Conservation (phyloP, 441 rosid genomes). For the Capsella rubella region DNA sequence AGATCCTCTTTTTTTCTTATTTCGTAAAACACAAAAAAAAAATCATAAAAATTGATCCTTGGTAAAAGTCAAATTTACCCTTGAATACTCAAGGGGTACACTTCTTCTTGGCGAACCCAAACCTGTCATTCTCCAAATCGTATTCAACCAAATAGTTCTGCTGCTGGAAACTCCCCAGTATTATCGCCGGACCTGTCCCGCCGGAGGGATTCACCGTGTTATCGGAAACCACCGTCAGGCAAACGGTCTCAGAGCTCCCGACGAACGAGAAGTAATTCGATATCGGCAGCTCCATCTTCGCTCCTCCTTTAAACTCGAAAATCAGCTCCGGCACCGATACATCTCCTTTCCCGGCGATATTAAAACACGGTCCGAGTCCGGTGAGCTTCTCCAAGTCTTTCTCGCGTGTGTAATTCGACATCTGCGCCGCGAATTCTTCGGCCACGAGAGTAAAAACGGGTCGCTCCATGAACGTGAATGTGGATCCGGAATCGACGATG, state of each 20-base stretch:
- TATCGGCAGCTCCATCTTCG: slow-evolving; percentile 66
- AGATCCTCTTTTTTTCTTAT: slow-evolving; percentile 8
- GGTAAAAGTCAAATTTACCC: slow-evolving; percentile 22
- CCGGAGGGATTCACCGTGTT: slow-evolving; percentile 28
- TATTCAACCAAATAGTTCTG: slow-evolving; percentile 77
- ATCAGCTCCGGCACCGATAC: slow-evolving; percentile 54
- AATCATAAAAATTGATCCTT: slow-evolving; percentile 29
- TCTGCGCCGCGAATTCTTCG: slow-evolving; percentile 59
- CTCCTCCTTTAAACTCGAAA: slow-evolving; percentile 84
- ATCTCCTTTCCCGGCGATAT: slow-evolving; percentile 54
- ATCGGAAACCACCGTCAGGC: slow-evolving; percentile 61
- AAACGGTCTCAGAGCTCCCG: slow-evolving; percentile 46
- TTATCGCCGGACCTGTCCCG: slow-evolving; percentile 72
- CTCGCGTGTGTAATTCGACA: slow-evolving; percentile 62
- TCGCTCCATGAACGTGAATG: slow-evolving; percentile 82
- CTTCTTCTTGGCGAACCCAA: slow-evolving; percentile 68
- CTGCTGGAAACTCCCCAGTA: slow-evolving; percentile 83
- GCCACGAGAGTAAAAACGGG: slow-evolving; percentile 62
- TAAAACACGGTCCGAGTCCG: slow-evolving; percentile 76
- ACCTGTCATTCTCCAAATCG: slow-evolving; percentile 68
- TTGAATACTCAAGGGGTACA: slow-evolving; percentile 48
- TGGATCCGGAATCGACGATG: slow-evolving; percentile 88
- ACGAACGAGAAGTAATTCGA: slow-evolving; percentile 64
- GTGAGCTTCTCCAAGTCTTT: slow-evolving; percentile 48
- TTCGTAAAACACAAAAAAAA: slow-evolving; percentile 1